These are phyloP conservation scores for Globisporangium paddicum DNA, from an alignment of 352 stramenopile genomes.

Conservation along the genomic window DNA sequence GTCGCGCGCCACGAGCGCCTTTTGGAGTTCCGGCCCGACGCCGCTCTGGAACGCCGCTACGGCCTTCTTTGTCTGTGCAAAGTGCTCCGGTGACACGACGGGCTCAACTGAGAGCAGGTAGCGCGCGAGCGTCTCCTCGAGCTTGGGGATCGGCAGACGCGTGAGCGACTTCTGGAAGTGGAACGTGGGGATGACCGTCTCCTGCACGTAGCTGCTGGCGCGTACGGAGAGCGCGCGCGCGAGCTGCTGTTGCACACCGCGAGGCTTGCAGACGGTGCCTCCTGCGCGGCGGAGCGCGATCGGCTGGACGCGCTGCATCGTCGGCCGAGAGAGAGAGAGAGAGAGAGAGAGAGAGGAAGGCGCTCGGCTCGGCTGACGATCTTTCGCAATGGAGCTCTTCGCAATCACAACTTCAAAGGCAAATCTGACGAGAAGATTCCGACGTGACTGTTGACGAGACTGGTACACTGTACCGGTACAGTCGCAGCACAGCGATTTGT, in stretches of 20 bases:
- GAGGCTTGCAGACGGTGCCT: neutral
- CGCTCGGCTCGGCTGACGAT: conserved; percentile 7
- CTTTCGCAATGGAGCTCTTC: conserved; percentile 5
- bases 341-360: too few relatives aligned
- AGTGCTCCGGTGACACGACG: conserved; percentile 49
- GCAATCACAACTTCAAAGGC: neutral
- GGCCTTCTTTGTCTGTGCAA: conserved; percentile 49
- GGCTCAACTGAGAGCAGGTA: conserved; percentile 78
- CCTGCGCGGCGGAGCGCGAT: neutral
- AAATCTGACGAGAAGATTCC: conserved; percentile 11
- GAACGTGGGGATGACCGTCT: conserved; percentile 85
- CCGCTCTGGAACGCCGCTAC: conserved; percentile 54
- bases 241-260: conserved; percentile 1
- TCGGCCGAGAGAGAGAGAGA: neutral
- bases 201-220: conserved; percentile 60
- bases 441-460: conserved; percentile 2
- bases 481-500: too few relatives aligned
- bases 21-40: conserved; percentile 63
- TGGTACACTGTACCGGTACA: too few relatives aligned
- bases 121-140: conserved; percentile 76
- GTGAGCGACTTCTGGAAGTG: conserved; percentile 86
- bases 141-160: conserved; percentile 83
- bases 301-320: conserved; percentile 24
- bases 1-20: conserved; percentile 71
- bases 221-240: conserved; percentile 12